These are phyloP conservation scores for Eutrema japonicum DNA, from an alignment of 345 rosid genomes.

Conservation along the genomic window DNA sequence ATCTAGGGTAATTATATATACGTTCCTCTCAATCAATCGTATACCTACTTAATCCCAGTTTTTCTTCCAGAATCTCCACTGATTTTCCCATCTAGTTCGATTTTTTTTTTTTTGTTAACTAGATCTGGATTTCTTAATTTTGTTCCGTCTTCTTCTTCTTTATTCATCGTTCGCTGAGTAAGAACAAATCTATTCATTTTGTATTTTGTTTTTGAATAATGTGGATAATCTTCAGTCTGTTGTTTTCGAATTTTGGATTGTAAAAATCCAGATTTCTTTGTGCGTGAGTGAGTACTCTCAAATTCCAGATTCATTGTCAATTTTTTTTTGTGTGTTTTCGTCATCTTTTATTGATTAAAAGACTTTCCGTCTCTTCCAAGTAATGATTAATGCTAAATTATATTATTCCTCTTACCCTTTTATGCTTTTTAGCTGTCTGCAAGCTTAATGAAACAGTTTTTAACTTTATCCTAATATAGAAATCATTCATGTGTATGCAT, in stretches of 20 bases:
- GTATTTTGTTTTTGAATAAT: not conserved
- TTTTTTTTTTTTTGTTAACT: not conserved
- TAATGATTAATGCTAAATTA: conserved; percentile 37
- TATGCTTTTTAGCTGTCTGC: conserved; percentile 38
- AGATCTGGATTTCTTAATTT: conserved; percentile 25
- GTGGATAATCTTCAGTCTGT: not conserved
- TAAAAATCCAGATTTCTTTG: conserved; percentile 7
- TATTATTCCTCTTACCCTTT: not conserved
- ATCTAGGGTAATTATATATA: conserved; percentile 24
- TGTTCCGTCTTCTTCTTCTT: not conserved
- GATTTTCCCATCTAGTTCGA: not conserved
- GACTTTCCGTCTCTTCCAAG: conserved; percentile 42
- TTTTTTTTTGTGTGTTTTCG: not conserved
- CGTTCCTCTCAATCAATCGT: conserved; percentile 4
- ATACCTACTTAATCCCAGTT: not conserved
- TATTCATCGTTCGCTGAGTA: conserved; percentile 10
- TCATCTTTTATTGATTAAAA: not conserved
- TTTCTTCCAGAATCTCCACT: not conserved
- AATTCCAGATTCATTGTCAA: conserved; percentile 8
- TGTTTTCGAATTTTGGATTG: conserved; percentile 13
- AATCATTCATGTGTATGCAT: conserved; percentile 39
- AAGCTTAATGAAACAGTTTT: conserved; percentile 26
- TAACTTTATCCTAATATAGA: conserved; percentile 24
- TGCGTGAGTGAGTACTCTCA: not conserved
- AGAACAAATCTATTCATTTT: not conserved